Percentiles rank a stretch among this genome's conserved stretches.
Conservation (phyloP, 2,329 filamentous ascomycete species). For the Fusarium robinianum region DNA sequence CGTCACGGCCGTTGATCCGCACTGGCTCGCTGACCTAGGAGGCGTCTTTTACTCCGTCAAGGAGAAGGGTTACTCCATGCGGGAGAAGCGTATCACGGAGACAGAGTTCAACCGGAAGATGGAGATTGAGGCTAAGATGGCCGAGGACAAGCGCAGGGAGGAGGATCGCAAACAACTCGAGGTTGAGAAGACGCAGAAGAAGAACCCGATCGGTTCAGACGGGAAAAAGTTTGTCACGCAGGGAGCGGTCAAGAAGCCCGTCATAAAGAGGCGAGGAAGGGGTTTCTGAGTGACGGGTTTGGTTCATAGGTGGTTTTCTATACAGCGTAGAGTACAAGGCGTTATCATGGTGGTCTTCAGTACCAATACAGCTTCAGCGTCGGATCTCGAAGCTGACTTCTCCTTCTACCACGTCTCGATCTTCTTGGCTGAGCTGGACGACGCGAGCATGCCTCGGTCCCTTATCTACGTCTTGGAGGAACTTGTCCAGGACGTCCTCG, state of each 20-base stretch:
- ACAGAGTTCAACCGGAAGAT: conserved; percentile 90
- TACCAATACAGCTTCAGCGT: conserved; percentile 32
- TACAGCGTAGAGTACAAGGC: conserved; percentile 9
- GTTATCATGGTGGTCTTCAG: conserved; percentile 3
- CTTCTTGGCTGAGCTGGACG: conserved; percentile 70
- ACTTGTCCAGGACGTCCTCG: conserved; percentile 64
- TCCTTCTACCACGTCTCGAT: conserved; percentile 66
- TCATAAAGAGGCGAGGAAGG: conserved; percentile 59
- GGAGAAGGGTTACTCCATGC: conserved; percentile 91
- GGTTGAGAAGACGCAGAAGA: conserved; percentile 49
- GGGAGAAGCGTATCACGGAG: conserved; percentile 85
- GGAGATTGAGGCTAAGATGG: conserved; percentile 93
- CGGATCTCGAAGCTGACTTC: conserved; percentile 69
- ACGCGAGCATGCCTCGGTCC: conserved; percentile 77
- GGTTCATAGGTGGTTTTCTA: not conserved
- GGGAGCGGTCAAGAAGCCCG: conserved; percentile 65
- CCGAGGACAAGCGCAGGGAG: conserved; percentile 74
- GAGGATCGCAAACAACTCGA: conserved; percentile 60
- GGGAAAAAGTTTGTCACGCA: conserved; percentile 64
- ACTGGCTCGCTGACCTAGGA: conserved; percentile 95
- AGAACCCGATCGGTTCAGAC: conserved; percentile 45
- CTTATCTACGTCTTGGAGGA: conserved; percentile 74
- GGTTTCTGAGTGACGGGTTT: conserved; percentile 50
- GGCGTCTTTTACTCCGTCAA: conserved; percentile 98
- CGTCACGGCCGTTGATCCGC: conserved; percentile 92